These are phyloP conservation scores for Claviceps sp. DNA, from an alignment of 2,329 filamentous ascomycete genomes.

Conservation along the genomic window DNA sequence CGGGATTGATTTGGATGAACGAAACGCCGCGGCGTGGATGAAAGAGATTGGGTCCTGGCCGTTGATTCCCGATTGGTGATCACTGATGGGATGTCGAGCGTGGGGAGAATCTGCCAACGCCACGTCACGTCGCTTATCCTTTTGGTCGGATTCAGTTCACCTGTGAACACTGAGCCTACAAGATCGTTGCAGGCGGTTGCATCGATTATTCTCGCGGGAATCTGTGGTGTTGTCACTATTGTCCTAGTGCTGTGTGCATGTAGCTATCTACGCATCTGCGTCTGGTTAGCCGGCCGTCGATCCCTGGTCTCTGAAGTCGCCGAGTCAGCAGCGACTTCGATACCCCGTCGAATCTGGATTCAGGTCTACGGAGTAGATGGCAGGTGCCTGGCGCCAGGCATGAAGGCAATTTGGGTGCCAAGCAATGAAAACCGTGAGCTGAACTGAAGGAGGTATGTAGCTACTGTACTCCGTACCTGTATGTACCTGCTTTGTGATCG, in stretches of 20 bases:
- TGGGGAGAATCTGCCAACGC: not conserved
- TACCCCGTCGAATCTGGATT: not conserved
- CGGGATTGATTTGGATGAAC: not conserved
- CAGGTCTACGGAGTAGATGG: not conserved
- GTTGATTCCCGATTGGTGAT: slow-evolving; percentile 4
- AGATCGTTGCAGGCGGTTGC: not conserved
- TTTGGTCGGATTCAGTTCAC: too few relatives aligned
- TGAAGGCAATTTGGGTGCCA: not conserved
- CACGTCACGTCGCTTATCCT: not conserved
- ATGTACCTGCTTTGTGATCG: not conserved
- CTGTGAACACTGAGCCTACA: not conserved
- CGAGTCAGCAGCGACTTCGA: not conserved
- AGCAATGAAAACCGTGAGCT: not conserved
- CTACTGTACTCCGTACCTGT: too few relatives aligned
- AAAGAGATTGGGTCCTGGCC: slow-evolving; percentile 1
- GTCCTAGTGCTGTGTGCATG: not conserved
- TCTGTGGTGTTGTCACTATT: not conserved
- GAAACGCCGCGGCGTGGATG: not conserved
- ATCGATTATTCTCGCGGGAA: not conserved
- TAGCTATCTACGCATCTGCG: not conserved
- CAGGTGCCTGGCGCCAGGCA: not conserved
- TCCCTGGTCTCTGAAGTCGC: not conserved
- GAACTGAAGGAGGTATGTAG: not conserved
- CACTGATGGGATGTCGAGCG: not conserved
- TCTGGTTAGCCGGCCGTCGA: not conserved